These are phyloP conservation scores for Wickerhamiella siamensis DNA, from an alignment of 805 yeast genomes.

Conservation along the genomic window DNA sequence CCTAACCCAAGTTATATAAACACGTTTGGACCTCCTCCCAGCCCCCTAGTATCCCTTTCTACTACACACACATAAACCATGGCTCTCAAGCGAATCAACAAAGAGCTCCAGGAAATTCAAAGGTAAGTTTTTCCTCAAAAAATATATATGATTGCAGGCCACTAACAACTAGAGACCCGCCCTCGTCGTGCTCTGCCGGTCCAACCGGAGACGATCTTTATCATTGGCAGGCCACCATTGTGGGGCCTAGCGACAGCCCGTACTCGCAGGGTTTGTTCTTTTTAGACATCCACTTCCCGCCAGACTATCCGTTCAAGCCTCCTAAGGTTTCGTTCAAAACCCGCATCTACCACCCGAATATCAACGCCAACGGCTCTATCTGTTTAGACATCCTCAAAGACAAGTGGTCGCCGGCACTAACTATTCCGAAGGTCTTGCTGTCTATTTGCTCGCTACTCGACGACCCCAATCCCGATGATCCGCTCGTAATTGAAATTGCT, in stretches of 20 bases:
- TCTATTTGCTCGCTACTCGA: slow-evolving; percentile 92
- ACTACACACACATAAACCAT: not conserved
- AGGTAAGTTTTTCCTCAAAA: slow-evolving; percentile 24
- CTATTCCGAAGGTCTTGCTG: slow-evolving; percentile 85
- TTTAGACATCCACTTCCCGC: slow-evolving; percentile 93
- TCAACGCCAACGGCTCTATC: slow-evolving; percentile 88
- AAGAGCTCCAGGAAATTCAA: slow-evolving; percentile 89
- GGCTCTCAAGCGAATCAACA: slow-evolving; percentile 73
- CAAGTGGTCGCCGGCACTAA: slow-evolving; percentile 98
- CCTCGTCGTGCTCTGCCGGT: slow-evolving; percentile 97
- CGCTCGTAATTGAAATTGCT: slow-evolving; percentile 96
- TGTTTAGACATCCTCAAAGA: slow-evolving; percentile 94
- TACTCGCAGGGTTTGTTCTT: slow-evolving; percentile 88
- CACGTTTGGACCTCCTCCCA: not conserved
- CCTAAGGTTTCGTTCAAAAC: slow-evolving; percentile 90
- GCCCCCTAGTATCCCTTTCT: too few relatives aligned
- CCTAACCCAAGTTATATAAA: not conserved
- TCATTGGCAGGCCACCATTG: slow-evolving; percentile 99
- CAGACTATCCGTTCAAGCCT: slow-evolving; percentile 97
- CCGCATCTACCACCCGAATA: slow-evolving; percentile 93
- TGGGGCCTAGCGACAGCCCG: slow-evolving; percentile 95
- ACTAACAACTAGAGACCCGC: slow-evolving; percentile 65
- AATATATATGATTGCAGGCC: not conserved
- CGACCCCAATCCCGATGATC: slow-evolving; percentile 98
- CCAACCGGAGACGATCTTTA: slow-evolving; percentile 96